These are phyloP conservation scores for Aspergillus texensis DNA, from an alignment of 2,329 filamentous ascomycete species.

Conservation along the genomic window DNA sequence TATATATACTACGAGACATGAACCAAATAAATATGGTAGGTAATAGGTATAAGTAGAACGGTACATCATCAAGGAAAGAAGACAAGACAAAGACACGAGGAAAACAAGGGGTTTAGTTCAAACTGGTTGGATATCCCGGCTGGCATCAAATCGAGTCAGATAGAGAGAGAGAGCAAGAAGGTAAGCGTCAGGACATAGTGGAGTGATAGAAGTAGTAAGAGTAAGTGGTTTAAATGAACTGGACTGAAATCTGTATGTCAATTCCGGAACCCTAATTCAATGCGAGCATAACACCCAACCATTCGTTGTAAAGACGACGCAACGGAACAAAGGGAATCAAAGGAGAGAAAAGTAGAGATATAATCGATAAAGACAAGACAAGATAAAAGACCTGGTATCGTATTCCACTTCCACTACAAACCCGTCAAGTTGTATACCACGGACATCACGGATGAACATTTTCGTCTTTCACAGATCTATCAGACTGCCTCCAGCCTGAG, in stretches of 20 bases:
- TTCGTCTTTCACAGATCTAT: slow-evolving; percentile 57
- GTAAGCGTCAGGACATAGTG: neutral
- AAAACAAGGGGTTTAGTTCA: neutral
- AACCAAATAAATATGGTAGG: neutral
- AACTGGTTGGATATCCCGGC: slow-evolving; percentile 1
- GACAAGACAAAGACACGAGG: slow-evolving; percentile 4
- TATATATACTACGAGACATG: slow-evolving; percentile 9
- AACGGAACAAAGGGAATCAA: slow-evolving; percentile 1
- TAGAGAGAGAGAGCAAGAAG: neutral
- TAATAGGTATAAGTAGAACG: slow-evolving; percentile 7
- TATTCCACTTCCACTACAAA: slow-evolving; percentile 5
- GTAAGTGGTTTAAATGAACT: slow-evolving; percentile 9
- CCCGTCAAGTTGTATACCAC: neutral
- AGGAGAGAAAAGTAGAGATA: slow-evolving; percentile 6
- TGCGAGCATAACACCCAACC: slow-evolving; percentile 4
- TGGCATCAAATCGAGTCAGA: neutral
- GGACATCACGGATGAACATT: neutral
- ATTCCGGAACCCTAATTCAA: slow-evolving; percentile 5
- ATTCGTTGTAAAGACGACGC: neutral
- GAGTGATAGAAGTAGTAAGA: neutral
- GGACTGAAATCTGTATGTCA: slow-evolving; percentile 6
- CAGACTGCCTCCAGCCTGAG: slow-evolving; percentile 57
- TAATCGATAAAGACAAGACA: neutral
- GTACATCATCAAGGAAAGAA: neutral
- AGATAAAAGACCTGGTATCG: slow-evolving; percentile 20